Base-by-base conservation (phyloP, 208 protist species). In the Tritrichomonas musculus region DNA sequence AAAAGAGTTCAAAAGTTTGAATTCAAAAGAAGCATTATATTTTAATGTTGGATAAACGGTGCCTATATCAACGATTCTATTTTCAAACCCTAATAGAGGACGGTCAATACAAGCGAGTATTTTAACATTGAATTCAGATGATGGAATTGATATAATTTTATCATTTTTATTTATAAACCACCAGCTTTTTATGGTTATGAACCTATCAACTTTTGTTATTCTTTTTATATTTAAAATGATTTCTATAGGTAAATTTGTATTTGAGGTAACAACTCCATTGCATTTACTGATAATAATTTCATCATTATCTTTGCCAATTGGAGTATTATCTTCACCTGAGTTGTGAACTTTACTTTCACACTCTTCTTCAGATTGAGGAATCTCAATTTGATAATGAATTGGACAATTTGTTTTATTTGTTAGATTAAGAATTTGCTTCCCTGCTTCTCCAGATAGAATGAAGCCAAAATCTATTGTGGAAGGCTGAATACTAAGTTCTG, bases 61-160 rank as follows among this genome's bases (percentile, higher is more conserved):
- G 9, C 77, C 77, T 39, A 88, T 88, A 57, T 88, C 77, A n/a
- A 88, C n/a, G 30, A 88, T 88, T 88, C 77, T 88, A 14, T 88
- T 88, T 33, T 88, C 47, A 20, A 88, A 17, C 33, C 13, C 0
- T 39, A 88, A 33, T n/a, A 88, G 33, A 33, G 77, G 77, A 0
- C 20, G 27, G n/a, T 88, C 77, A 57, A 88, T 33, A 50, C 33
- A 47, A 53, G 47, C 77, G n/a, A 60, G 39, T 57, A 88, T 36
- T 20, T 25, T 25, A 57, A 88, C 44, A 27, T 44, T 22, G n/a
- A 22, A 88, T 39, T 20, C 27, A 2, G 77, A 60, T 9, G 20
- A 14, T 88, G 77, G 77, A 4, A 88, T 14, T 39, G 41, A 13
- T 33, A 33, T n/a, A 39, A 88, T 57, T 57, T 44, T 25, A 27